Evolutionary conservation across 805 yeast genomes (phyloP).

Genomic region (Ogataea nonfermentans): DNA sequence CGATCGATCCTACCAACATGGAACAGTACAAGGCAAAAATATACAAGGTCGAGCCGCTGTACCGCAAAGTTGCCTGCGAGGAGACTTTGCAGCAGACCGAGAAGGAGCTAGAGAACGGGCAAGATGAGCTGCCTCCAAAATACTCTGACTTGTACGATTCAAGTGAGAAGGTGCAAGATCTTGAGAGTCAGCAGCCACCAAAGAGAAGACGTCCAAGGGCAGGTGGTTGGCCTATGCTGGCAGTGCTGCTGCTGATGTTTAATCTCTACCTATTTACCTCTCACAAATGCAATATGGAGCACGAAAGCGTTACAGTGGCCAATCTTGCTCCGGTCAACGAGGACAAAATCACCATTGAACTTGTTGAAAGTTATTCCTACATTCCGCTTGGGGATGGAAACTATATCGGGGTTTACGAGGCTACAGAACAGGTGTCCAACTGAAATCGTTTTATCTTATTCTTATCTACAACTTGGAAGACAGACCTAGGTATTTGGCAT

Average conservation of each 20-base stretch:
- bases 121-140: conserved; percentile 2
- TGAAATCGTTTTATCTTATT: background rate
- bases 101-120: background rate
- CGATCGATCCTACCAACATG: conserved; percentile 31
- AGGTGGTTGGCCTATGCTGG: too few relatives aligned
- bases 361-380: background rate
- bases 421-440: background rate
- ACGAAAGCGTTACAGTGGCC: too few relatives aligned
- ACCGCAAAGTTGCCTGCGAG: conserved; percentile 10
- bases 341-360: conserved; percentile 17
- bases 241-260: background rate
- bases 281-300: too few relatives aligned
- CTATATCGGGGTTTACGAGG: background rate
- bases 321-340: too few relatives aligned
- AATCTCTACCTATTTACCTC: too few relatives aligned
- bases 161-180: background rate
- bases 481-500: conserved; percentile 54
- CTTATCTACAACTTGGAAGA: conserved; percentile 22
- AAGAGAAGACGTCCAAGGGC: too few relatives aligned
- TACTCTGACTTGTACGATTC: background rate
- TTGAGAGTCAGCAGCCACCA: background rate
- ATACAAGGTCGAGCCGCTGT: conserved; percentile 30
- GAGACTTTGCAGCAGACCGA: too few relatives aligned
- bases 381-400: background rate
- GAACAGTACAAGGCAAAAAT: conserved; percentile 32